Conservation (phyloP, 108 stramenopile genomes). For the Conticribra weissflogii region DNA sequence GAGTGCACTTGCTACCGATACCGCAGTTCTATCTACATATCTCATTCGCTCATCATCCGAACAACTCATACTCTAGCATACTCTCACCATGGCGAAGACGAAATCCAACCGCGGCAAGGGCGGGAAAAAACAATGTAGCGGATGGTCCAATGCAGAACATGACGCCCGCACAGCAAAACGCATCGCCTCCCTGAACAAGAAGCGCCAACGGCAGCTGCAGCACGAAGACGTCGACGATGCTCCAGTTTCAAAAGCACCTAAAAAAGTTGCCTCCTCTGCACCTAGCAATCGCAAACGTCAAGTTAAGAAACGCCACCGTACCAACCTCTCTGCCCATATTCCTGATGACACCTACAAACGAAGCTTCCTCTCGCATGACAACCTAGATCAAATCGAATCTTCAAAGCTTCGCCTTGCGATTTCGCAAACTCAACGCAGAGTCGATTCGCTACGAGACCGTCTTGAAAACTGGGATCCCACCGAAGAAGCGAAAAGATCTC, state of each 20-base stretch:
- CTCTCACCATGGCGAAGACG: constrained; percentile 50
- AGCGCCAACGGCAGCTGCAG: constrained; percentile 11
- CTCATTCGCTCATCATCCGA: too few species aligned
- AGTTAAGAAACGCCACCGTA: background rate
- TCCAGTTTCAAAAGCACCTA: background rate
- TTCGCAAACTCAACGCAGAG: constrained; percentile 62
- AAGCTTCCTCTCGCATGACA: constrained; percentile 48
- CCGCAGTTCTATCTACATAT: too few species aligned
- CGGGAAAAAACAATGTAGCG: constrained; percentile 8
- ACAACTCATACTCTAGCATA: too few species aligned
- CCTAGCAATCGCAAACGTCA: too few species aligned
- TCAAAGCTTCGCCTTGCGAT: constrained; percentile 72
- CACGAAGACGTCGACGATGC: constrained; percentile 5
- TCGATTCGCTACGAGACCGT: constrained; percentile 52
- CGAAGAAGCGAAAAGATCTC: constrained; percentile 34
- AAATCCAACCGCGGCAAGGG: constrained; percentile 40
- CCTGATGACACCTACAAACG: constrained; percentile 45
- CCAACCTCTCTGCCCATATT: constrained; percentile 20
- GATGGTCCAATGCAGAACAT: constrained; percentile 44
- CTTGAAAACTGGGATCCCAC: constrained; percentile 77
- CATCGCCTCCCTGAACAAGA: constrained; percentile 43
- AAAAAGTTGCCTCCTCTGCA: too few species aligned
- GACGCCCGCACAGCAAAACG: constrained; percentile 36
- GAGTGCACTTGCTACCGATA: too few species aligned
- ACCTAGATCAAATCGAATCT: constrained; percentile 23